These are phyloP conservation scores for Mycosphaerelloides madeirae DNA, from an alignment of 2,329 filamentous ascomycete species.

Conservation along the genomic window DNA sequence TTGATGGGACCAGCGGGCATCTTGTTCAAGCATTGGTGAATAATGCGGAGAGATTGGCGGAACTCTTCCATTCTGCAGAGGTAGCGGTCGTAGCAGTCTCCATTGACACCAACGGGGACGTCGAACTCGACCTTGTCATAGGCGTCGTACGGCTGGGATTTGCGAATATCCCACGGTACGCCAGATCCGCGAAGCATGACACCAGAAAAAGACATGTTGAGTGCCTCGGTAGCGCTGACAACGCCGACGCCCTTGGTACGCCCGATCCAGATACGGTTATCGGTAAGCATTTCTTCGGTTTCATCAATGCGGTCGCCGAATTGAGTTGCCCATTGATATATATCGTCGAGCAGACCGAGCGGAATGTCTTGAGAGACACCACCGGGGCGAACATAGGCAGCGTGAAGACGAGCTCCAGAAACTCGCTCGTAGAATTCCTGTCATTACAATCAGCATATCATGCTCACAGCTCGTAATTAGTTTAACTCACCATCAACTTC, in stretches of 20 bases:
- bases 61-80: constrained; percentile 99
- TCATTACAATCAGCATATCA: constrained; percentile 7
- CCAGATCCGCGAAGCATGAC: constrained; percentile 98
- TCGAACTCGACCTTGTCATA: constrained; percentile 98
- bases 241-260: constrained; percentile 85
- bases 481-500: constrained; percentile 90
- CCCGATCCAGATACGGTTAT: constrained; percentile 99
- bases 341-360: constrained; percentile 90
- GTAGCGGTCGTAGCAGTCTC: constrained; percentile 98
- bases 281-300: constrained; percentile 95
- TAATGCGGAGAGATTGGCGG: constrained; percentile 94
- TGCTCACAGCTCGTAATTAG: not conserved
- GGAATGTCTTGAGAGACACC: constrained; percentile 96
- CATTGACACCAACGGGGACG: constrained; percentile 91
- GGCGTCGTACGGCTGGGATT: constrained; percentile 94
- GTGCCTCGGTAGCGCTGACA: constrained; percentile 83
- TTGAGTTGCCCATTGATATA: constrained; percentile 99
- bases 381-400: constrained; percentile 92
- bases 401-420: constrained; percentile 93
- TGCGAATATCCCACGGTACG: constrained; percentile 93
- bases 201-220: constrained; percentile 94
- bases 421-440: constrained; percentile 99
- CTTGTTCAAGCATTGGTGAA: constrained; percentile 98
- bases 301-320: constrained; percentile 98
- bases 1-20: constrained; percentile 93